phyloP scores from a whole-genome alignment of 176 grass and related monocot genomes.

The Eleusine indica region DNA sequence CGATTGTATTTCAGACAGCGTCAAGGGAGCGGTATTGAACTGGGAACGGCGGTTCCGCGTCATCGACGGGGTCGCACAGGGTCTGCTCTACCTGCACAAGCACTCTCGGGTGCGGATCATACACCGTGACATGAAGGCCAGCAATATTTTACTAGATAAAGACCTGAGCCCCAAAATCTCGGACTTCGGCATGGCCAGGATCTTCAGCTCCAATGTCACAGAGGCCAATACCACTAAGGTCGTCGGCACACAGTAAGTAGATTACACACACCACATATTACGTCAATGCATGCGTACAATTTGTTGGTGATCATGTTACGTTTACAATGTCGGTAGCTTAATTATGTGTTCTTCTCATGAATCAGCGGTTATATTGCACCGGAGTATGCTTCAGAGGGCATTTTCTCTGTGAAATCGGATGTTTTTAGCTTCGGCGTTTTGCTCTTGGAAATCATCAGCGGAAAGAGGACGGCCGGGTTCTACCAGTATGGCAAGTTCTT shows the following conservation, averaged over 20 bases:
- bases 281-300: not conserved
- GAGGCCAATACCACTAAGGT: slow-evolving; percentile 54
- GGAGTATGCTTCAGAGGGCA: slow-evolving; percentile 59
- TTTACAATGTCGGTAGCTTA: not conserved
- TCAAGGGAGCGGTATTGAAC: slow-evolving; percentile 28
- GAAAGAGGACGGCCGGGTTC: slow-evolving; percentile 54
- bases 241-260: slow-evolving; percentile 57
- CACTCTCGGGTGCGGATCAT: slow-evolving; percentile 54
- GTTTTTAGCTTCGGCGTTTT: slow-evolving; percentile 60
- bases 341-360: not conserved
- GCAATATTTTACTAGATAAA: slow-evolving; percentile 47
- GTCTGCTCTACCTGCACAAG: slow-evolving; percentile 64
- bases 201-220: slow-evolving; percentile 43
- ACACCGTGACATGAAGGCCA: slow-evolving; percentile 55
- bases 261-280: not conserved
- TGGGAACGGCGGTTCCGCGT: slow-evolving; percentile 51
- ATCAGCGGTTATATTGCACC: slow-evolving; percentile 67
- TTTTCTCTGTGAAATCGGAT: slow-evolving; percentile 66
- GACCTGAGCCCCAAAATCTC: slow-evolving; percentile 66
- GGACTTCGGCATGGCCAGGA: slow-evolving; percentile 55
- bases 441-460: slow-evolving; percentile 65
- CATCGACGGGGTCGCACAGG: slow-evolving; percentile 54
- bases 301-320: not conserved
- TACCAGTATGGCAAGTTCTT: slow-evolving; percentile 54
- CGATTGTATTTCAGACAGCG: not conserved